These are phyloP conservation scores for Helenozyma rhizophorensis DNA, from an alignment of 805 yeast genomes.

Conservation along the genomic window DNA sequence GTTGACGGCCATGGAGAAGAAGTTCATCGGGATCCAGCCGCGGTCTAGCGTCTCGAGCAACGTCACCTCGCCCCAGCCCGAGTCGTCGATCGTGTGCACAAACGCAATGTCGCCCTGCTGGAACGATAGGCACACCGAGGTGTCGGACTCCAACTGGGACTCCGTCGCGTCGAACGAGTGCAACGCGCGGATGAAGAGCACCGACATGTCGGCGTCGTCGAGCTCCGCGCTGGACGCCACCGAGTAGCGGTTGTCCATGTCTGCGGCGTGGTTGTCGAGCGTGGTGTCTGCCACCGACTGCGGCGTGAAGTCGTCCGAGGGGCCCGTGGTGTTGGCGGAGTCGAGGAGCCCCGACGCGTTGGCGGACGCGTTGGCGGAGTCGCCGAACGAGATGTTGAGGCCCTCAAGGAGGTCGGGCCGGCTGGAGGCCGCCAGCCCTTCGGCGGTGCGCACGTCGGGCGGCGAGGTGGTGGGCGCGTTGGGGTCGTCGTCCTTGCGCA, in stretches of 20 bases:
- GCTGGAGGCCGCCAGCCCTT: slow-evolving; percentile 1
- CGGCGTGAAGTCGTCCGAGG: not conserved
- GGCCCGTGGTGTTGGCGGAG: not conserved
- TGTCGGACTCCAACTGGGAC: slow-evolving; percentile 60
- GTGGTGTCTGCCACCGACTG: not conserved
- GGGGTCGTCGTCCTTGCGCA: slow-evolving; percentile 11
- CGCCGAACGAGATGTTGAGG: slow-evolving; percentile 5
- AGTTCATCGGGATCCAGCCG: slow-evolving; percentile 88
- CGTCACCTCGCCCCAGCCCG: slow-evolving; percentile 89
- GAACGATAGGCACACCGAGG: slow-evolving; percentile 70
- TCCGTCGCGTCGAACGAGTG: slow-evolving; percentile 57
- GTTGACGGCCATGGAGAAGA: slow-evolving; percentile 49
- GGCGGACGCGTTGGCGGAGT: not conserved
- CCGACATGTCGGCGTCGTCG: slow-evolving; percentile 45
- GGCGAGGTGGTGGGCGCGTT: not conserved
- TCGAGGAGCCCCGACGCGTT: not conserved
- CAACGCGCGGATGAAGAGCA: slow-evolving; percentile 52
- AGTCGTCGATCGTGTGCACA: slow-evolving; percentile 72
- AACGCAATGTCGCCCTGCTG: slow-evolving; percentile 67
- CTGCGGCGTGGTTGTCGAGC: too few species aligned
- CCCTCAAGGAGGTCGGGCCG: slow-evolving; percentile 2
- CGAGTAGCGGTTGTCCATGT: slow-evolving; percentile 1
- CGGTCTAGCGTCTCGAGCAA: slow-evolving; percentile 55
- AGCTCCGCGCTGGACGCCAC: slow-evolving; percentile 8
- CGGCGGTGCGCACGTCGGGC: not conserved